Evolutionary conservation across 495 filamentous ascomycete genomes (phyloP).

Genomic region (Penicillium angulare): DNA sequence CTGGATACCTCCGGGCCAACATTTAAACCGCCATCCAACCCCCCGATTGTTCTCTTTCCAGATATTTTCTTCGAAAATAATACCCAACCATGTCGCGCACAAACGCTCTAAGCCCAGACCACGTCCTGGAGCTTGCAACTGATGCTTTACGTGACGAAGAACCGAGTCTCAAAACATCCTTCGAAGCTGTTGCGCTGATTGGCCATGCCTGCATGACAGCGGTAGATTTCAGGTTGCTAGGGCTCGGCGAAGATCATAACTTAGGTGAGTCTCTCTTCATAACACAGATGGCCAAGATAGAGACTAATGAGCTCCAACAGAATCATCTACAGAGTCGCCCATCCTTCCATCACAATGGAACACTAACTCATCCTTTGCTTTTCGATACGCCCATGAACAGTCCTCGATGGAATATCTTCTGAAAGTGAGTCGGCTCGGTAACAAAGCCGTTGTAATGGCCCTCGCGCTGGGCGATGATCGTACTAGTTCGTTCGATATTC

Average conservation of each 20-base stretch:
- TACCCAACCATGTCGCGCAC: slow-evolving; percentile 22
- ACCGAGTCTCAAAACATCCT: slow-evolving; percentile 65
- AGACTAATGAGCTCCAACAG: slow-evolving; percentile 28
- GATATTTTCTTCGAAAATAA: background rate
- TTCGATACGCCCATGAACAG: slow-evolving; percentile 88
- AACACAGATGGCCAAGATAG: background rate
- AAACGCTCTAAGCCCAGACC: slow-evolving; percentile 20
- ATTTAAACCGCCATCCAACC: background rate
- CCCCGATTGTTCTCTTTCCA: background rate
- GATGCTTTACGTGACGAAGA: slow-evolving; percentile 29
- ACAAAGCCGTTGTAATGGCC: slow-evolving; percentile 78
- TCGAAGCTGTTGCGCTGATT: slow-evolving; percentile 84
- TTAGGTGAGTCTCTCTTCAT: slow-evolving; percentile 45
- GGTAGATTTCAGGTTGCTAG: slow-evolving; percentile 77
- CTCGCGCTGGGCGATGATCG: slow-evolving; percentile 77
- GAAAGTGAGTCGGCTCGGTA: slow-evolving; percentile 76
- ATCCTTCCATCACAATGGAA: slow-evolving; percentile 83
- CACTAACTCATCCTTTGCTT: slow-evolving; percentile 62
- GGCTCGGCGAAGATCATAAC: slow-evolving; percentile 76
- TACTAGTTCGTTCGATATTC: slow-evolving; percentile 73
- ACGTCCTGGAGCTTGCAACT: slow-evolving; percentile 34
- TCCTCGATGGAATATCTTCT: slow-evolving; percentile 83
- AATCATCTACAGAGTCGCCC: slow-evolving; percentile 45
- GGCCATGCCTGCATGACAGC: slow-evolving; percentile 79
- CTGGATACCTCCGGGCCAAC: background rate